A percentile compares a stretch with the other conserved stretches of the same genome.
phyloP scores from a whole-genome alignment of 352 stramenopile genomes.

The Blastocystis hominis region DNA sequence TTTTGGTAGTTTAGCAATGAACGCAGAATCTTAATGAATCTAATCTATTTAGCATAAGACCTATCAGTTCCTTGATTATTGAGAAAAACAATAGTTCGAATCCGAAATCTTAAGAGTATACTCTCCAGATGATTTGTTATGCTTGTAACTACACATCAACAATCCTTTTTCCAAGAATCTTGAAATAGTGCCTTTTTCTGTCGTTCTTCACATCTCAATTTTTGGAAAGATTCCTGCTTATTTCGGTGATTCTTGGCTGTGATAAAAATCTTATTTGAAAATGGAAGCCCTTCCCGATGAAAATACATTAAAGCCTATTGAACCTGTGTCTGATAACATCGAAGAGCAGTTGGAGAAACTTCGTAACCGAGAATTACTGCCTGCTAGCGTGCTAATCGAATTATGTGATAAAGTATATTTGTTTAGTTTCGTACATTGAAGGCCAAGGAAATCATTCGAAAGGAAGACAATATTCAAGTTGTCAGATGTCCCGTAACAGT shows the following conservation, averaged over 20 bases:
- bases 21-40: too few relatives aligned
- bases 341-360: background rate
- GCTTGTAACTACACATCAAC: too few relatives aligned
- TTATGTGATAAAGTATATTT: slow-evolving; percentile 35
- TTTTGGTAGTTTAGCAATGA: too few relatives aligned
- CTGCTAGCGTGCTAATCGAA: slow-evolving; percentile 9
- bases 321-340: slow-evolving; percentile 20
- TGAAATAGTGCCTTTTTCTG: background rate
- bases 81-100: too few relatives aligned
- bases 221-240: background rate
- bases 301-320: background rate
- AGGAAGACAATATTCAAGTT: slow-evolving; percentile 61
- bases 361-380: slow-evolving; percentile 30
- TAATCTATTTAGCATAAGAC: too few relatives aligned
- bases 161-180: too few relatives aligned
- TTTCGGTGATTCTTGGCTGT: background rate
- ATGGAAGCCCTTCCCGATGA: slow-evolving; percentile 28
- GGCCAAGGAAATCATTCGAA: slow-evolving; percentile 44
- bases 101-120: too few relatives aligned
- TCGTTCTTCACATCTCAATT: background rate
- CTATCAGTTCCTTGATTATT: too few relatives aligned
- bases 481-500: slow-evolving; percentile 61
- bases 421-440: slow-evolving; percentile 4
- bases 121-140: too few relatives aligned
- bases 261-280: background rate